Percentiles rank a stretch among this genome's conserved stretches.
Conservation (phyloP, 1,284 basidiomycete species). For the Limonomyces culmigenus region DNA sequence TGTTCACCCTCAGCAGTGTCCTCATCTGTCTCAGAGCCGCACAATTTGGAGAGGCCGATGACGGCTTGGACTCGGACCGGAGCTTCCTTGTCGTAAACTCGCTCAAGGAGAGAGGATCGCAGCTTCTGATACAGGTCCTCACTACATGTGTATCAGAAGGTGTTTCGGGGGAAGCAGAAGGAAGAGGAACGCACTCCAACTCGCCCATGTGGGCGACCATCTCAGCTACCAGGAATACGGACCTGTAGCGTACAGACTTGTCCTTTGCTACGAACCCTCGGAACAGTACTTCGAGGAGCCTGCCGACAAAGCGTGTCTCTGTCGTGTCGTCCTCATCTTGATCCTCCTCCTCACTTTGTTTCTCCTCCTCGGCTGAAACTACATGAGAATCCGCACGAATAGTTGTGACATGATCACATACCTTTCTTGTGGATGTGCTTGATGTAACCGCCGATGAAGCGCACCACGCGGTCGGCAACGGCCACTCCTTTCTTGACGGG, state of each 20-base stretch:
- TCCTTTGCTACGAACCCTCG: slow-evolving; percentile 81
- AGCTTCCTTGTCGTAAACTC: slow-evolving; percentile 77
- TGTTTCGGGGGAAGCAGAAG: slow-evolving; percentile 1
- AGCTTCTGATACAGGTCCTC: slow-evolving; percentile 70
- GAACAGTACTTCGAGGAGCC: slow-evolving; percentile 65
- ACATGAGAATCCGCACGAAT: no score
- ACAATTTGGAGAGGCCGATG: slow-evolving; percentile 73
- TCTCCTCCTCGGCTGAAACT: slow-evolving; percentile 13
- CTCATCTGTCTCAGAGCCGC: slow-evolving; percentile 57
- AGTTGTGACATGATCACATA: slow-evolving; percentile 19
- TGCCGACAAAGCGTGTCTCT: slow-evolving; percentile 57
- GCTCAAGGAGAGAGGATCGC: slow-evolving; percentile 53
- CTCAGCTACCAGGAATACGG: slow-evolving; percentile 64
- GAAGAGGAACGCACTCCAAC: slow-evolving; percentile 53
- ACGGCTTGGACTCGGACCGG: slow-evolving; percentile 75
- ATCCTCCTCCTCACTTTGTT: slow-evolving; percentile 23
- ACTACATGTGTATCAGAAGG: slow-evolving; percentile 21
- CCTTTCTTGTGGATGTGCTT: slow-evolving; percentile 69
- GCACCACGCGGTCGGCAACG: slow-evolving; percentile 69
- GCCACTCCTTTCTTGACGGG: slow-evolving; percentile 73
- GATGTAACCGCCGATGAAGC: slow-evolving; percentile 75
- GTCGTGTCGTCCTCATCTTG: slow-evolving; percentile 60
- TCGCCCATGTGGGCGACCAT: slow-evolving; percentile 71
- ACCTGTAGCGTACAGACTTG: slow-evolving; percentile 75
- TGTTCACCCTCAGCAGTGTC: slow-evolving; percentile 46